Evolutionary conservation across 2,329 filamentous ascomycete species (phyloP).

Genomic region (Dothideomycetes sp.): DNA sequence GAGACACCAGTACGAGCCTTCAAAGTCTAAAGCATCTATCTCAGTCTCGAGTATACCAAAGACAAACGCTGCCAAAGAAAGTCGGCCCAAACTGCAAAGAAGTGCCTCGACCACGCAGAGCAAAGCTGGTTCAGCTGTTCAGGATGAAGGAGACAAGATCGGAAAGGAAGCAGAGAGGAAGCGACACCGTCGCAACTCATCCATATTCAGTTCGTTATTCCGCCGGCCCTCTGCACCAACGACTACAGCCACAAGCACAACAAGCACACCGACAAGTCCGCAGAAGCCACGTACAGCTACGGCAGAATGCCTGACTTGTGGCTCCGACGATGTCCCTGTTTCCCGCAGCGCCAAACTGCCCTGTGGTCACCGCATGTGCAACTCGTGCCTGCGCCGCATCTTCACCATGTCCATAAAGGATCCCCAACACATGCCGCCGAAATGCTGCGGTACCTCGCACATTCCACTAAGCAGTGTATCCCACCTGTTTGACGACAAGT

Average conservation of each 20-base stretch:
- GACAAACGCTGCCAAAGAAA: not conserved
- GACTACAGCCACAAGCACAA: constrained; percentile 4
- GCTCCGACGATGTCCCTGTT: constrained; percentile 55
- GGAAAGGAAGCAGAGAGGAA: not conserved
- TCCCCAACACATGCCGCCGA: constrained; percentile 73
- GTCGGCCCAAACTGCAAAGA: constrained; percentile 8
- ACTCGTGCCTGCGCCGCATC: constrained; percentile 61
- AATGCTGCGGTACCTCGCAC: constrained; percentile 63
- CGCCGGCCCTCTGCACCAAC: constrained; percentile 15
- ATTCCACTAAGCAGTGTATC: constrained; percentile 73
- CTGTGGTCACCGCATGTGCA: constrained; percentile 76
- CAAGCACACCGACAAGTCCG: not conserved
- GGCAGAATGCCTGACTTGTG: constrained; percentile 62
- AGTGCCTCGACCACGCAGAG: constrained; percentile 2
- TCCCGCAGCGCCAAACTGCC: constrained; percentile 60
- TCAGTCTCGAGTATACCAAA: constrained; percentile 3
- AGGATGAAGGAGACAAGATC: not conserved
- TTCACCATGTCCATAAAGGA: constrained; percentile 71
- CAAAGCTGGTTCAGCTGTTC: not conserved
- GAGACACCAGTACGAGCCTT: constrained; percentile 2
- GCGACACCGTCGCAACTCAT: constrained; percentile 4
- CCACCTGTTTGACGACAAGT: constrained; percentile 59
- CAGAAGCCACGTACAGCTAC: constrained; percentile 25
- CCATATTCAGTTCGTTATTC: constrained; percentile 20
- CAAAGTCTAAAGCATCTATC: not conserved